Conservation (phyloP, 352 stramenopile genomes). For the Globisporangium takayamanum region DNA sequence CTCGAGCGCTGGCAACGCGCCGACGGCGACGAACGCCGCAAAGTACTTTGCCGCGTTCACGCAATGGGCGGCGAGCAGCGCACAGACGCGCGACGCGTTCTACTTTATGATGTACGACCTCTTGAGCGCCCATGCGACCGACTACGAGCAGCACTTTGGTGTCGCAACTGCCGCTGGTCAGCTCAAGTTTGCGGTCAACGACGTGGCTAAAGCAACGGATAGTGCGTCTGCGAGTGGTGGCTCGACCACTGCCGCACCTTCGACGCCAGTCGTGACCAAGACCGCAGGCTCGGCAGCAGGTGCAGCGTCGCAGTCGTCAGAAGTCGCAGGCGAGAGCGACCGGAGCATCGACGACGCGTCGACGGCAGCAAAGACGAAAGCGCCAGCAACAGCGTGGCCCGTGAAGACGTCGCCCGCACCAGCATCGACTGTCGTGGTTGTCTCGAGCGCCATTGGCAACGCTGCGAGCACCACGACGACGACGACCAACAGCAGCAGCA, state of each 20-base stretch:
- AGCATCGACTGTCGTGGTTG: background rate
- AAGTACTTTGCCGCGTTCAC: conserved; percentile 24
- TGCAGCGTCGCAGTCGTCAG: background rate
- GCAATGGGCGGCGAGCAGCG: conserved; percentile 12
- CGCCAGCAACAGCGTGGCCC: background rate
- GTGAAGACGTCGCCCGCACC: background rate
- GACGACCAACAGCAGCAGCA: background rate
- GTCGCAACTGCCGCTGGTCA: conserved; percentile 18
- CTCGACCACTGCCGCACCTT: too few species aligned
- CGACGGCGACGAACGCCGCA: conserved; percentile 18
- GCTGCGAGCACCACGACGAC: background rate
- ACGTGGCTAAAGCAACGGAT: background rate
- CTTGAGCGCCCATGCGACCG: conserved; percentile 13
- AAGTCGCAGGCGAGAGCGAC: conserved; percentile 1
- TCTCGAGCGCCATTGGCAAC: background rate
- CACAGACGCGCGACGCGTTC: conserved; percentile 22
- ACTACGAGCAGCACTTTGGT: conserved; percentile 40
- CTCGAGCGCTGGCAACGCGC: conserved; percentile 15
- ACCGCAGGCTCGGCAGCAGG: background rate
- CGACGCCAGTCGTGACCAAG: background rate
- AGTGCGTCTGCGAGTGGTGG: background rate
- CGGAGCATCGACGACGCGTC: conserved; percentile 11
- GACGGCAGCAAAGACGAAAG: background rate
- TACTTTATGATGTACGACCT: conserved; percentile 44
- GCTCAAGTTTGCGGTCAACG: conserved; percentile 14